Percentiles rank a stretch among this genome's conserved stretches.
phyloP scores from a whole-genome alignment of 768 basidiomycete species.

The Cystobasidium ongulense region DNA sequence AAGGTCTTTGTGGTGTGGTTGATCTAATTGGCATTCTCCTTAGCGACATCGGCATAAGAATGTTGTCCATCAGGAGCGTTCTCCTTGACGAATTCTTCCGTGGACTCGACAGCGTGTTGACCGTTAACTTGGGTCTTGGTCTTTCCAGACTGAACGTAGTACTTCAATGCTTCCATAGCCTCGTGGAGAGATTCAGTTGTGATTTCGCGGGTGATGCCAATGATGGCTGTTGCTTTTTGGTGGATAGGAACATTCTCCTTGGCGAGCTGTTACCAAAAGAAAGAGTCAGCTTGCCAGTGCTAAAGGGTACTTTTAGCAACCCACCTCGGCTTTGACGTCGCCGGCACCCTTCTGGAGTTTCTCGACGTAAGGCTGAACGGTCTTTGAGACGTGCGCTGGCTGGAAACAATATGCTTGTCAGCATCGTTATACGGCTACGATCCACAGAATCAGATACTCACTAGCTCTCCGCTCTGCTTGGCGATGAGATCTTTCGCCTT shows the following conservation, averaged over 20 bases:
- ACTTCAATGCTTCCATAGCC: slow-evolving; percentile 14
- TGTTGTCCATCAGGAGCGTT: slow-evolving; percentile 17
- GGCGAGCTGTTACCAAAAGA: slow-evolving; percentile 25
- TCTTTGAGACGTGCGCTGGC: slow-evolving; percentile 29
- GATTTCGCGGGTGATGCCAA: slow-evolving; percentile 26
- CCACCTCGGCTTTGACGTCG: slow-evolving; percentile 26
- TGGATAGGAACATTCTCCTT: slow-evolving; percentile 25
- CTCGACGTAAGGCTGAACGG: slow-evolving; percentile 27
- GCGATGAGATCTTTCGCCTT: not conserved
- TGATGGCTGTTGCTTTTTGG: slow-evolving; percentile 21
- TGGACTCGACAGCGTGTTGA: slow-evolving; percentile 20
- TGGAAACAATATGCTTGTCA: not conserved
- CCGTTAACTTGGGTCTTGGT: slow-evolving; percentile 4
- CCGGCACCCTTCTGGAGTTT: slow-evolving; percentile 23
- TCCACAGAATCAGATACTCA: not conserved
- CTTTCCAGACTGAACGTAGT: not conserved
- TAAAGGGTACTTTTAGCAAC: not conserved
- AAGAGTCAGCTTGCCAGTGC: no score
- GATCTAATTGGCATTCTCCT: not conserved
- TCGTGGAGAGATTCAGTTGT: slow-evolving; percentile 24
- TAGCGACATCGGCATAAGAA: slow-evolving; percentile 24
- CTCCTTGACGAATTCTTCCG: slow-evolving; percentile 26
- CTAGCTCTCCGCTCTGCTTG: slow-evolving; percentile 24
- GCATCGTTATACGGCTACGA: not conserved
- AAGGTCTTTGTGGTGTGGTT: no score